Evolutionary conservation across 345 rosid genomes (phyloP).

Genomic region (Passiflora organensis): DNA sequence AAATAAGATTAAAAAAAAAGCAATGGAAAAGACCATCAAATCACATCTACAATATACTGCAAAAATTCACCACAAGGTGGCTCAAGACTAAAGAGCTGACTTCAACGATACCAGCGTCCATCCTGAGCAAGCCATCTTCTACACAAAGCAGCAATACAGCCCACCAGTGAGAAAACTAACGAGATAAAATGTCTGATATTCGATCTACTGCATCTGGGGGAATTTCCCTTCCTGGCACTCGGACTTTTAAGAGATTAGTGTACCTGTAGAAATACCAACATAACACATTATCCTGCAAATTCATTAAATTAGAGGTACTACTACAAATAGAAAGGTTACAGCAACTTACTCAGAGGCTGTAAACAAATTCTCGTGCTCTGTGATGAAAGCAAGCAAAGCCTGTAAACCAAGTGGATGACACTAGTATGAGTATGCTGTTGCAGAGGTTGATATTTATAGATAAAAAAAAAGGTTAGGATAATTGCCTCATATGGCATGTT

Average conservation of each 20-base stretch:
- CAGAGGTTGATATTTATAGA: neutral
- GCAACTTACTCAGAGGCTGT: conserved; percentile 64
- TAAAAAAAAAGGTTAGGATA: conserved; percentile 5
- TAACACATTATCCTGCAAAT: neutral
- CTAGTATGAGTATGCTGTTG: neutral
- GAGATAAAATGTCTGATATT: conserved; percentile 55
- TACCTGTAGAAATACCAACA: conserved; percentile 43
- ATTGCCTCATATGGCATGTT: conserved; percentile 98
- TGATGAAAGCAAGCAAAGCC: conserved; percentile 85
- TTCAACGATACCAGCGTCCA: neutral
- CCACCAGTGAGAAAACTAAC: conserved; percentile 20
- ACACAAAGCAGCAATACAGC: neutral
- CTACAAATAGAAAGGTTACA: conserved; percentile 2
- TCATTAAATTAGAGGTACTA: neutral
- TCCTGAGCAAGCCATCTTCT: neutral
- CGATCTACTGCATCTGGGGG: conserved; percentile 72
- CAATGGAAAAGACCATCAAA: neutral
- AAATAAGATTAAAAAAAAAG: neutral
- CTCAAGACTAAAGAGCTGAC: neutral
- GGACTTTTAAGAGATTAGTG: conserved; percentile 64
- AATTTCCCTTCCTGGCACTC: conserved; percentile 85
- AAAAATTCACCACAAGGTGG: conserved; percentile 8
- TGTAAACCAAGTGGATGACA: conserved; percentile 24
- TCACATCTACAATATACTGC: conserved; percentile 2
- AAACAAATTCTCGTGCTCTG: conserved; percentile 67